Conservation (phyloP, 2,329 filamentous ascomycete species). For the Paracamarosporium sp. region DNA sequence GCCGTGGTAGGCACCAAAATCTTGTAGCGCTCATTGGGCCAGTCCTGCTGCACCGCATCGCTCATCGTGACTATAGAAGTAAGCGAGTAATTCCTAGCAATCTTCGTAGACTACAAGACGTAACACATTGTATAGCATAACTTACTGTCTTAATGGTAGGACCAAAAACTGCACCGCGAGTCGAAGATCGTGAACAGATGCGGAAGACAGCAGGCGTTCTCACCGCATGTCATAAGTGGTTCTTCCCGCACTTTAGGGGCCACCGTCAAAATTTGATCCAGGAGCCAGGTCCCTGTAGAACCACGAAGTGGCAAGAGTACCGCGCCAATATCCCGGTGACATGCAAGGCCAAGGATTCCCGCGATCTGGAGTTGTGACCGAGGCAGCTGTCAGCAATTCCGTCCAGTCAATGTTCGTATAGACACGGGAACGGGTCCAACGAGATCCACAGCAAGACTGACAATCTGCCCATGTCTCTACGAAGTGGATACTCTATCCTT, state of each 20-base stretch:
- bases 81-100: not conserved
- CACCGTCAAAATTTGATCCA: not conserved
- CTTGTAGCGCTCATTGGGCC: constrained; percentile 28
- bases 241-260: not conserved
- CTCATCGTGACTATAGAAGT: not conserved
- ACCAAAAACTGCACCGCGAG: not conserved
- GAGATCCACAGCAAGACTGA: not conserved
- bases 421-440: not conserved
- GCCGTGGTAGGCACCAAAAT: constrained; percentile 27
- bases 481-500: not conserved
- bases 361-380: not conserved
- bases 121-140: not conserved
- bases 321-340: not conserved
- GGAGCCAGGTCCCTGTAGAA: not conserved
- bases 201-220: not conserved
- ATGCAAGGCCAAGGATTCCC: not conserved
- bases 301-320: not conserved
- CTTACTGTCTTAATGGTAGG: not conserved
- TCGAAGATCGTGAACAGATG: not conserved
- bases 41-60: constrained; percentile 22
- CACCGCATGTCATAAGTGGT: not conserved
- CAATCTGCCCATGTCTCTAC: not conserved
- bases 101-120: not conserved
- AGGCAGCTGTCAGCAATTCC: not conserved
- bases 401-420: not conserved